A percentile compares a stretch with the other conserved stretches of the same genome.
phyloP scores from a whole-genome alignment of 2,329 filamentous ascomycete genomes.

The Microdochium bolleyi region DNA sequence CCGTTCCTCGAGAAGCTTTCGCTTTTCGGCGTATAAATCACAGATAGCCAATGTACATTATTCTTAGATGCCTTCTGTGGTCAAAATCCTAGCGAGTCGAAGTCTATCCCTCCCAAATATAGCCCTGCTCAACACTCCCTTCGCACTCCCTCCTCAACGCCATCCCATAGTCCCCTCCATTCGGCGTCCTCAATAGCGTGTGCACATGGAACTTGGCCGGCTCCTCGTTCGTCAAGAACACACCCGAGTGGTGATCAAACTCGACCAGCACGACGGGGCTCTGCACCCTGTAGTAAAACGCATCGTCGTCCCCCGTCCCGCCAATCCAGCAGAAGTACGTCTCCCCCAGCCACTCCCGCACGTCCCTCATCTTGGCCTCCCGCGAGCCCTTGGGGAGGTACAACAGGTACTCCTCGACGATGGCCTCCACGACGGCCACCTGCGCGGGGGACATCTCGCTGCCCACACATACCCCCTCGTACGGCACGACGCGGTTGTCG shows the following conservation, averaged over 20 bases:
- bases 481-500: conserved; percentile 70
- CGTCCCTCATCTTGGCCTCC: conserved; percentile 42
- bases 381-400: conserved; percentile 56
- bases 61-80: not conserved
- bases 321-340: conserved; percentile 80
- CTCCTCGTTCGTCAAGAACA: conserved; percentile 65
- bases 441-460: conserved; percentile 35
- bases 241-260: conserved; percentile 74
- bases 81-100: too few species aligned
- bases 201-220: conserved; percentile 76
- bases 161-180: conserved; percentile 68
- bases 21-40: too few species aligned
- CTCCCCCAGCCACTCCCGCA: conserved; percentile 51
- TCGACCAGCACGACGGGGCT: conserved; percentile 67
- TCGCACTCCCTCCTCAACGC: conserved; percentile 32
- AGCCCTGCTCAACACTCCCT: conserved; percentile 23
- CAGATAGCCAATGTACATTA: not conserved
- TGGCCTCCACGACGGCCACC: conserved; percentile 44
- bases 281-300: conserved; percentile 74
- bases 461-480: conserved; percentile 55
- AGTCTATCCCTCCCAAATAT: conserved; percentile 33
- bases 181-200: conserved; percentile 63
- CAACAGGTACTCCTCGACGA: conserved; percentile 57
- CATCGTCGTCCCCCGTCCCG: conserved; percentile 54
- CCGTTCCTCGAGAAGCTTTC: not conserved